A percentile compares a stretch with the other conserved stretches of the same genome.
phyloP scores from a whole-genome alignment of 2,329 filamentous ascomycete species.

The Aspergillus versicolor region DNA sequence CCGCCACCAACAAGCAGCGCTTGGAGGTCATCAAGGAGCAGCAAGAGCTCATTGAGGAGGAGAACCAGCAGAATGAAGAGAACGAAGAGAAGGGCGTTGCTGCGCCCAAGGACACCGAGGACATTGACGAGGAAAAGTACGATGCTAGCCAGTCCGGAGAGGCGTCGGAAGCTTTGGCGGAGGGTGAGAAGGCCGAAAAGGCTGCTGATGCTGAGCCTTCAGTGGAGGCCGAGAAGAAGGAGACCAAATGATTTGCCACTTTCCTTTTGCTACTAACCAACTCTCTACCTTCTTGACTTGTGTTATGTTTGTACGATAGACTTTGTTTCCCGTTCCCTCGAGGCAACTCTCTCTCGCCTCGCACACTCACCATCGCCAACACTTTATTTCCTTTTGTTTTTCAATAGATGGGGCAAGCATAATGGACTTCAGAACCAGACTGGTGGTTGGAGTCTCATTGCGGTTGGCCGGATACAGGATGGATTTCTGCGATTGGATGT shows the following conservation, averaged over 20 bases:
- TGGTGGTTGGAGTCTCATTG: background rate
- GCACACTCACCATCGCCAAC: background rate
- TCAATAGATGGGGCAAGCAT: background rate
- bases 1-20: slow-evolving; percentile 97
- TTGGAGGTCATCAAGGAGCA: slow-evolving; percentile 98
- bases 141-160: slow-evolving; percentile 54
- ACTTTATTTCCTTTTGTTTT: slow-evolving; percentile 6
- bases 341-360: background rate
- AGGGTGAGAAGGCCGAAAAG: slow-evolving; percentile 37
- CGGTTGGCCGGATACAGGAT: background rate
- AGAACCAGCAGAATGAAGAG: slow-evolving; percentile 86
- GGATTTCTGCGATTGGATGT: background rate
- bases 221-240: slow-evolving; percentile 16
- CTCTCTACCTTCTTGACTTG: slow-evolving; percentile 15
- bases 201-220: slow-evolving; percentile 18
- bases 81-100: slow-evolving; percentile 72
- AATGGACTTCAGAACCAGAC: background rate
- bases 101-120: slow-evolving; percentile 78
- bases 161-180: slow-evolving; percentile 43
- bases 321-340: slow-evolving; percentile 8
- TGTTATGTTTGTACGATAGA: slow-evolving; percentile 25
- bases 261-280: slow-evolving; percentile 8
- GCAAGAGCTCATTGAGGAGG: slow-evolving; percentile 95
- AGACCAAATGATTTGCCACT: slow-evolving; percentile 24
- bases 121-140: slow-evolving; percentile 77